Percentiles rank a stretch among this genome's conserved stretches.
Conservation (phyloP, 352 stramenopile genomes). For the Pythium pyrilobum region DNA sequence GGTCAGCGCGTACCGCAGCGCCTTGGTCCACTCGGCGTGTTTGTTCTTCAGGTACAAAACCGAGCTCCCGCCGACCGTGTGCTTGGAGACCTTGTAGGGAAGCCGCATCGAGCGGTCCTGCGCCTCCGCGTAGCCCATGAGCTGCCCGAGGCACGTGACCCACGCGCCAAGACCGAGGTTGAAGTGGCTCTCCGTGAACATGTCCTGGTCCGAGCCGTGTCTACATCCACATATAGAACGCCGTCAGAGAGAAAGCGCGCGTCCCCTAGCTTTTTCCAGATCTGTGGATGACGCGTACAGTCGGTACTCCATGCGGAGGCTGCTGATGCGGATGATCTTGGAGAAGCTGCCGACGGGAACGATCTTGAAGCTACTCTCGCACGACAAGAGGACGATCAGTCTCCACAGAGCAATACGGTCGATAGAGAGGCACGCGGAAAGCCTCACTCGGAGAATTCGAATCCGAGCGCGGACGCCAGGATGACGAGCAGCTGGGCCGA, state of each 20-base stretch:
- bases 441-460: conserved; percentile 73
- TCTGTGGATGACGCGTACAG: too few relatives aligned
- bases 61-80: conserved; percentile 62
- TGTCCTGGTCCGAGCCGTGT: conserved; percentile 79
- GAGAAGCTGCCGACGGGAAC: conserved; percentile 84
- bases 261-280: too few relatives aligned
- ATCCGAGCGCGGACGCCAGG: conserved; percentile 43
- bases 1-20: conserved; percentile 32
- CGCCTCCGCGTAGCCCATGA: conserved; percentile 49
- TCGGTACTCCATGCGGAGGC: conserved; percentile 76
- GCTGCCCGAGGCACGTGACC: conserved; percentile 69
- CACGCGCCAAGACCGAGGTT: conserved; percentile 80
- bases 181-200: conserved; percentile 81
- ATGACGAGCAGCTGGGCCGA: conserved; percentile 63
- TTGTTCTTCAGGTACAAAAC: conserved; percentile 80
- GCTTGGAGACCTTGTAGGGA: conserved; percentile 78
- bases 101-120: conserved; percentile 56
- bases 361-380: conserved; percentile 67
- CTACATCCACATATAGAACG: conserved; percentile 34
- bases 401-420: neutral
- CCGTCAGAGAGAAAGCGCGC: too few relatives aligned
- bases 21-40: conserved; percentile 79
- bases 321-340: conserved; percentile 78
- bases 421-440: neutral
- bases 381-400: neutral